A percentile compares a stretch with the other conserved stretches of the same genome.
Evolutionary conservation across 2,329 filamentous ascomycete genomes (phyloP).

Genomic region (Truncatella angustata): DNA sequence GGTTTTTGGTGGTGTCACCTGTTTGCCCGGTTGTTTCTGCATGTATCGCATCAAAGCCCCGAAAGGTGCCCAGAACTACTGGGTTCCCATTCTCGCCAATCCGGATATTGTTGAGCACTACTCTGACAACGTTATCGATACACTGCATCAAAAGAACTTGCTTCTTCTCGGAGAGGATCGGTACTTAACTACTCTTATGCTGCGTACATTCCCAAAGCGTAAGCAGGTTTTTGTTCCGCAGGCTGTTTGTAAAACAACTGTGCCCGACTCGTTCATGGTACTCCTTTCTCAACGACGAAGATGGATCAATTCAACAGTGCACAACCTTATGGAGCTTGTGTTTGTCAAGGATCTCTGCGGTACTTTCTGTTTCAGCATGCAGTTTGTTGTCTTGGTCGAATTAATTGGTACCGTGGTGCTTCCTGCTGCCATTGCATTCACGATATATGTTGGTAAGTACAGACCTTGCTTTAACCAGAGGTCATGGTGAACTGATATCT

Average conservation of each 20-base stretch:
- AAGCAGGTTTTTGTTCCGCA: conserved; percentile 99
- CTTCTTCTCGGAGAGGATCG: conserved; percentile 94
- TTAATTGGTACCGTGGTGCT: conserved; percentile 91
- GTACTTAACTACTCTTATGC: conserved; percentile 94
- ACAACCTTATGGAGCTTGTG: conserved; percentile 97
- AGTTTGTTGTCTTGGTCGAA: conserved; percentile 96
- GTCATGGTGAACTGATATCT: conserved; percentile 18
- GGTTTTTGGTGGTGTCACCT: conserved; percentile 97
- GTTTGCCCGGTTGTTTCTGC: conserved; percentile 97
- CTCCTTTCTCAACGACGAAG: conserved; percentile 90
- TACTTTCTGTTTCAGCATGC: conserved; percentile 99
- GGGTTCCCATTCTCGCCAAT: conserved; percentile 97
- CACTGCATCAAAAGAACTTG: conserved; percentile 94
- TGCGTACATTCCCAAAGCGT: conserved; percentile 97
- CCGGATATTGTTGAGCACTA: conserved; percentile 99
- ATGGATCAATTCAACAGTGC: conserved; percentile 99
- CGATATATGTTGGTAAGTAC: conserved; percentile 85
- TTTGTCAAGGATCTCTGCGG: conserved; percentile 94
- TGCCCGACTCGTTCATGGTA: conserved; percentile 89
- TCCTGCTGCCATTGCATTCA: conserved; percentile 94
- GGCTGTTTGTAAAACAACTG: conserved; percentile 97
- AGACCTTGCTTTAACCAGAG: not conserved
- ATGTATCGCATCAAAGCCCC: conserved; percentile 99
- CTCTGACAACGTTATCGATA: conserved; percentile 98
- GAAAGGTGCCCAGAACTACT: conserved; percentile 98